phyloP scores from a whole-genome alignment of 2,329 filamentous ascomycete genomes.

The Cladophialophora bantiana region DNA sequence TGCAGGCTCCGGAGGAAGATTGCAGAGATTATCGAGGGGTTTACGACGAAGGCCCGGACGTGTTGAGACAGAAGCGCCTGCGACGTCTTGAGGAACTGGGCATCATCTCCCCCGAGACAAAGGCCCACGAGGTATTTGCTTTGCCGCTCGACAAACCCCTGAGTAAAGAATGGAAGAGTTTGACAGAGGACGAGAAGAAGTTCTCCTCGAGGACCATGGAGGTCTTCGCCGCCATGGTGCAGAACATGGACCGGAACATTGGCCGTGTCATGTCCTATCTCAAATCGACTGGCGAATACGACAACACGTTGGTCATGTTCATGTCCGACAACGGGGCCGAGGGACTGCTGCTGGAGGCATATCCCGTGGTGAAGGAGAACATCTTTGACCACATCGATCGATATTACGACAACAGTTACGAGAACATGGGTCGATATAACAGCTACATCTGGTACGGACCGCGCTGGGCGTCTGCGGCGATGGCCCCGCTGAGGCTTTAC shows the following conservation, averaged over 20 bases:
- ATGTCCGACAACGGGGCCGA: slow-evolving; percentile 51
- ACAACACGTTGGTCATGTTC: slow-evolving; percentile 50
- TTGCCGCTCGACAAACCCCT: slow-evolving; percentile 23
- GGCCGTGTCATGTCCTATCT: slow-evolving; percentile 46
- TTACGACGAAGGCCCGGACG: slow-evolving; percentile 68
- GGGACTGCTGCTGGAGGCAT: slow-evolving; percentile 44
- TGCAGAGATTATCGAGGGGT: slow-evolving; percentile 65
- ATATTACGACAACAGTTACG: slow-evolving; percentile 49
- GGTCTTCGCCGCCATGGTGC: slow-evolving; percentile 48
- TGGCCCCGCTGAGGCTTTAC: slow-evolving; percentile 42
- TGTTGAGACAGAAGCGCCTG: slow-evolving; percentile 61
- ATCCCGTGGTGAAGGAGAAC: slow-evolving; percentile 44
- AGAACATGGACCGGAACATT: slow-evolving; percentile 46
- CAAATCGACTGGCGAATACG: slow-evolving; percentile 43
- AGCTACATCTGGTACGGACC: slow-evolving; percentile 49
- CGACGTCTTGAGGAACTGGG: slow-evolving; percentile 64
- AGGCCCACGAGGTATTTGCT: slow-evolving; percentile 46
- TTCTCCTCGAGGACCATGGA: slow-evolving; percentile 44
- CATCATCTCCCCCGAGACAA: slow-evolving; percentile 52
- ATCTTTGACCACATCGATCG: slow-evolving; percentile 45
- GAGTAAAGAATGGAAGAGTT: slow-evolving; percentile 25
- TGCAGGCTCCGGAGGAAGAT: slow-evolving; percentile 64
- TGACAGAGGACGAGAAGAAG: slow-evolving; percentile 25
- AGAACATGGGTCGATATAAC: slow-evolving; percentile 47
- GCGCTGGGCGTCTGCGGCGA: slow-evolving; percentile 45